Conservation (phyloP, 2,329 filamentous ascomycete genomes). For the Pseudogymnoascus sp. region DNA sequence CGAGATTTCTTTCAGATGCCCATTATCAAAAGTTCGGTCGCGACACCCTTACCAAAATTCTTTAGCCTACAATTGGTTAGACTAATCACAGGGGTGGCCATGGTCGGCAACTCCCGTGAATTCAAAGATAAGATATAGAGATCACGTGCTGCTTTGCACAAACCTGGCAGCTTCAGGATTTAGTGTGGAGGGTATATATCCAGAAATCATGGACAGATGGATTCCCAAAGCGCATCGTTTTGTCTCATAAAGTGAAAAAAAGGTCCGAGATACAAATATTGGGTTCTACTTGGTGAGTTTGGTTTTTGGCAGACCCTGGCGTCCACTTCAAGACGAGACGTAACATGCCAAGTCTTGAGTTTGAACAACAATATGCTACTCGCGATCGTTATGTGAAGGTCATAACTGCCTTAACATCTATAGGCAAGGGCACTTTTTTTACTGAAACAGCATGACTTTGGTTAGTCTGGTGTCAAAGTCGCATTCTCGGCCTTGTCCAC, state of each 20-base stretch:
- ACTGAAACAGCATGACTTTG: conserved; percentile 6
- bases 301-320: neutral
- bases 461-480: neutral
- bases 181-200: neutral
- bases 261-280: neutral
- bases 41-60: conserved; percentile 8
- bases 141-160: neutral
- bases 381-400: neutral
- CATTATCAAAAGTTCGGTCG: conserved; percentile 10
- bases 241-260: neutral
- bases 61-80: conserved; percentile 1
- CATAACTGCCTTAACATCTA: neutral
- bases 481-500: neutral
- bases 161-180: neutral
- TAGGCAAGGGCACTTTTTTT: neutral
- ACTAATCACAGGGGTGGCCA: neutral
- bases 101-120: neutral
- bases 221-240: neutral
- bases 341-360: neutral
- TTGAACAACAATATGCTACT: neutral
- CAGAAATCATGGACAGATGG: neutral
- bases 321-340: neutral
- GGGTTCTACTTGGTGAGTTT: neutral
- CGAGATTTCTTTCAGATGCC: neutral
- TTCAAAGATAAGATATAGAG: neutral